Percentiles rank a stretch among this genome's conserved stretches.
Evolutionary conservation across 306 rosid species (phyloP).

Genomic region (Psophocarpus tetragonolobus): DNA sequence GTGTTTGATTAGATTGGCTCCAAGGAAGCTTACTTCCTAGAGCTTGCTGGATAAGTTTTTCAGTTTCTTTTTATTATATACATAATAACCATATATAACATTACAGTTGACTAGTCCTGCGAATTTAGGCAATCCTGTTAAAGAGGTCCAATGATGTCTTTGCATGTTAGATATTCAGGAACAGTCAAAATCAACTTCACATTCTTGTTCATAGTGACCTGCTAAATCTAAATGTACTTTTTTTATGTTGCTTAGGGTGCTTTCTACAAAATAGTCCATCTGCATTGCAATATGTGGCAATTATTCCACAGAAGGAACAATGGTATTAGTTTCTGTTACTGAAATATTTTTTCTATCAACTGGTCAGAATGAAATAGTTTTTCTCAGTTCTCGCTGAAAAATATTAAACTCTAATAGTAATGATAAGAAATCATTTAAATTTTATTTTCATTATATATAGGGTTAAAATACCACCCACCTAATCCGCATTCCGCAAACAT

Average conservation of each 20-base stretch:
- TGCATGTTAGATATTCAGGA: constrained; percentile 8
- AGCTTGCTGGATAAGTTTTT: not conserved
- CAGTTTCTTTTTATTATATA: not conserved
- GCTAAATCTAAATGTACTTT: not conserved
- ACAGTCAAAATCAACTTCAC: not conserved
- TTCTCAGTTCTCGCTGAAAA: not conserved
- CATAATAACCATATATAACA: not conserved
- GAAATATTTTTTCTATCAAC: constrained; percentile 20
- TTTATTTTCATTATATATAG: not conserved
- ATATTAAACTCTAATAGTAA: constrained; percentile 14
- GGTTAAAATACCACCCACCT: constrained; percentile 8
- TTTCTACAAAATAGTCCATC: not conserved
- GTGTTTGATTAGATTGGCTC: constrained; percentile 8
- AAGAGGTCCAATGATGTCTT: not conserved
- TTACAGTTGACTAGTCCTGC: constrained; percentile 12
- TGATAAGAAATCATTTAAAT: constrained; percentile 27
- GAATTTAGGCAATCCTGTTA: constrained; percentile 18
- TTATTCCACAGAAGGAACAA: not conserved
- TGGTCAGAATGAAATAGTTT: not conserved
- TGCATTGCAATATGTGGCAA: not conserved
- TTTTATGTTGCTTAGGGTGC: constrained; percentile 6
- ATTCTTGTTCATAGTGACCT: constrained; percentile 8
- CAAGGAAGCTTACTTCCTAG: constrained; percentile 1
- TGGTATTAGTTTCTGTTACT: not conserved
- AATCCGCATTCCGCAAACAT: constrained; percentile 23